Percentiles rank a stretch among this genome's conserved stretches.
Conservation (phyloP, 2,329 filamentous ascomycete species). For the Pleoardoris graminearum region DNA sequence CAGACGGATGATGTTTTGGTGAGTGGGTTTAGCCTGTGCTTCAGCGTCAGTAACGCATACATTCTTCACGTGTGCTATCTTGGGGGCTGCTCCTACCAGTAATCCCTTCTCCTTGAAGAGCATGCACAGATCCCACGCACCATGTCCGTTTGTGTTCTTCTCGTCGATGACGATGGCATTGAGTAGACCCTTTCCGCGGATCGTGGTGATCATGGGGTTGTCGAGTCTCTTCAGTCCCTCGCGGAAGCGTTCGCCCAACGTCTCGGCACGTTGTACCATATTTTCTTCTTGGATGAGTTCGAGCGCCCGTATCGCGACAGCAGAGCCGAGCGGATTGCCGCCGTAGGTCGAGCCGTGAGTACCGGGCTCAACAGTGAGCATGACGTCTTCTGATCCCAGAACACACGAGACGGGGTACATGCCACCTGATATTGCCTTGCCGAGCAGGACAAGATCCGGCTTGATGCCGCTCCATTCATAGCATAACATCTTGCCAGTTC, state of each 20-base stretch:
- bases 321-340: slow-evolving; percentile 92
- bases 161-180: slow-evolving; percentile 98
- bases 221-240: slow-evolving; percentile 74
- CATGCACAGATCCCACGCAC: slow-evolving; percentile 95
- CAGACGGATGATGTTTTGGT: slow-evolving; percentile 97
- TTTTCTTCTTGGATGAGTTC: slow-evolving; percentile 93
- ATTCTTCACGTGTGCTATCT: slow-evolving; percentile 43
- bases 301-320: slow-evolving; percentile 90
- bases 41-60: slow-evolving; percentile 30
- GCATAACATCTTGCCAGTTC: slow-evolving; percentile 92
- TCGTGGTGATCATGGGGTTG: slow-evolving; percentile 76
- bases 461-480: slow-evolving; percentile 94
- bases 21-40: slow-evolving; percentile 89
- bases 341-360: slow-evolving; percentile 99
- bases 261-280: slow-evolving; percentile 80
- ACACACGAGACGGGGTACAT: slow-evolving; percentile 99
- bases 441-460: slow-evolving; percentile 90
- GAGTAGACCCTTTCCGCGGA: slow-evolving; percentile 90
- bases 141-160: slow-evolving; percentile 77
- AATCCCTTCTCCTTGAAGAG: slow-evolving; percentile 94
- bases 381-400: slow-evolving; percentile 82
- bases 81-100: slow-evolving; percentile 65
- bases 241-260: slow-evolving; percentile 80
- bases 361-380: slow-evolving; percentile 94
- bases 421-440: slow-evolving; percentile 96